Evolutionary conservation across 352 stramenopile genomes (phyloP), one percentile per base, ranked within the genome.

Genomic region (Phytophthora quininea): DNA sequence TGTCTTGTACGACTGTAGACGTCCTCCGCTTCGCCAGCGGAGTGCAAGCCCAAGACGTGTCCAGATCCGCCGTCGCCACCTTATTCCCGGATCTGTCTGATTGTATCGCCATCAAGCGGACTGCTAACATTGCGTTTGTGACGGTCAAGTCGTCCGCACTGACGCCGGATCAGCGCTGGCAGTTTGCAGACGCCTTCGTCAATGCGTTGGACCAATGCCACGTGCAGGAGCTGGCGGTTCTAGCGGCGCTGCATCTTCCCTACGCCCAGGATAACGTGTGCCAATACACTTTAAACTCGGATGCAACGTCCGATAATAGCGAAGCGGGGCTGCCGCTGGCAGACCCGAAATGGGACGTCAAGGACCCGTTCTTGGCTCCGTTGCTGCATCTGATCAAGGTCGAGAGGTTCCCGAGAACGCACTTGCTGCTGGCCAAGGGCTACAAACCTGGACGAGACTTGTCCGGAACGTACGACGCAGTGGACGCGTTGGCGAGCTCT

Each of bases 251-350:
- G 53, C 80, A 92, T 57, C 62, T 92, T 40, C 80, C 84, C 27
- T 78, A 89, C 64, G 84, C 81, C 54, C 84, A 88, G 50, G 66
- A 79, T 5, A 82, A 74, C 35, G 80, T 90, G 9, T 90, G 88
- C 58, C 63, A 80, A 37, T 66, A 67, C 19, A 43, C 60, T 12
- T 49, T 87, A 6, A 75, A 74, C 49, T 64, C 30, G 30, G 51
- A 53, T 19, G 31, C 19, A 24, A 24, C 19, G 19, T 24, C 19
- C 19, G 0, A 24, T 24, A 24, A 24, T 24, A 24, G 19, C 19
- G 19, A 24, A 24, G 19, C 19, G 19, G 19, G 19, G 19, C 54
- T 74, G 30, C 46, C 45, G 42, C 32, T 38, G 12, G 71, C 84
- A 8, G 76, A 87, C 50, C 5, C 66, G 8, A 15, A 60, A 30